Base-by-base conservation (phyloP, 768 basidiomycete genomes). In the Termitomyces sp. region DNA sequence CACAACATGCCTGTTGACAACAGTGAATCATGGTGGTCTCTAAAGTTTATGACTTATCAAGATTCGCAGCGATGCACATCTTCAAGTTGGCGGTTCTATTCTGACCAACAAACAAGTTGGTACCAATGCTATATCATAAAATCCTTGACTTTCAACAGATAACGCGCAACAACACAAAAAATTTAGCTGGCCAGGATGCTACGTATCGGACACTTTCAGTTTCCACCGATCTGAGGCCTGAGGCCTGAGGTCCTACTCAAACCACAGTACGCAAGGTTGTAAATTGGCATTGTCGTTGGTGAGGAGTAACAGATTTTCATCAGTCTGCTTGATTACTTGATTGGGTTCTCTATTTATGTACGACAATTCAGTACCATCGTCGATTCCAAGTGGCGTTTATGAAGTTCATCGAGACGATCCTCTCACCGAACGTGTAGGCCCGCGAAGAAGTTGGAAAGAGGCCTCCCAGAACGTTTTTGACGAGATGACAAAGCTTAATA, bases 221-320 rank as follows among this genome's bases (percentile, higher is more conserved):
- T 85, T 98, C 40, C 95, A 98, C 69, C 83, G 92, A 24, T 82
- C 87, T 42, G 94, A n/a, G n/a, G n/a, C n/a, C n/a, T n/a, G n/a
- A n/a, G n/a, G n/a, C n/a, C n/a, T n/a, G n/a, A 96, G 65, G 85
- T 97, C 16, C 80, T 98, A 44, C 74, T 81, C 57, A 85, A 80
- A 62, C 87, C 91, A 0, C 88, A 91, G 56, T 93, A 87, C 64
- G 72, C 79, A 52, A 84, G 91, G 2, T 79, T 95, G 13, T 80
- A 84, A 59, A 84, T 95, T 56, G 94, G 93, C n/a, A 75, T 71
- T 13, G 77, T 95, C 56, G 75, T 79, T 49, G 91, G 85, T 46
- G 79, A 89, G 74, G 71, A 81, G 76, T 57, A 82, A 93, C 45
- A 67, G 76, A 49, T 69, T 76, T 45, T 49, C 44, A 18, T 9